Conservation (phyloP, 257 asterid species). For the Solanum corneliomulleri region DNA sequence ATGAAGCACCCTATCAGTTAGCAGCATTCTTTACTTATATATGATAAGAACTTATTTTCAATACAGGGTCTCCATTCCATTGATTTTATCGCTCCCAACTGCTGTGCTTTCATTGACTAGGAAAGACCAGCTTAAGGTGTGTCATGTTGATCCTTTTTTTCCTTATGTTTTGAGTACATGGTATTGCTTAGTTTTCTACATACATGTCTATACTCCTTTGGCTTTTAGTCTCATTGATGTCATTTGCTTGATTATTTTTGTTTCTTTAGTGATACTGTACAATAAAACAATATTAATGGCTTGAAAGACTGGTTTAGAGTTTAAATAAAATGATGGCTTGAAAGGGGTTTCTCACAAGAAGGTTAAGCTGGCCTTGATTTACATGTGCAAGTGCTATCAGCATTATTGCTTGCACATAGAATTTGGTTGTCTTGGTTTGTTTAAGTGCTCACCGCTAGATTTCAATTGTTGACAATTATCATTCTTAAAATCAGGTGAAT, state of each 20-base stretch:
- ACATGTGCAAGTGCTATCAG: not conserved
- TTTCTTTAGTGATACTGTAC: not conserved
- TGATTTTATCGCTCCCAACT: slow-evolving; percentile 75
- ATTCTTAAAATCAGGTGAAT: slow-evolving; percentile 42
- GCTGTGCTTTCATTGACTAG: slow-evolving; percentile 69
- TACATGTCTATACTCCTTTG: not conserved
- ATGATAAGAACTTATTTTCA: slow-evolving; percentile 5
- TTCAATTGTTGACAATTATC: not conserved
- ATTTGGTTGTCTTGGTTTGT: not conserved
- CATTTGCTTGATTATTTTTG: not conserved
- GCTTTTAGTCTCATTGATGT: not conserved
- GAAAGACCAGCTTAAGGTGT: slow-evolving; percentile 82
- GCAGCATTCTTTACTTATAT: not conserved
- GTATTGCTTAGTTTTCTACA: not conserved
- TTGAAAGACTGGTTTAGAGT: not conserved
- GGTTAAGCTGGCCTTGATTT: not conserved
- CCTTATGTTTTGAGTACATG: not conserved
- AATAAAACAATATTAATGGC: not conserved
- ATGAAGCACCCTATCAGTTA: not conserved
- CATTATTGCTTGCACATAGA: not conserved
- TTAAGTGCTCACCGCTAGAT: not conserved
- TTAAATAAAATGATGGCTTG: not conserved
- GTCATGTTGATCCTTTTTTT: not conserved
- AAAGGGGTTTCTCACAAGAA: not conserved
- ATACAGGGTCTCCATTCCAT: slow-evolving; percentile 70